Conservation (phyloP, 2,329 filamentous ascomycete species). For the Lasiodiplodia sp. region DNA sequence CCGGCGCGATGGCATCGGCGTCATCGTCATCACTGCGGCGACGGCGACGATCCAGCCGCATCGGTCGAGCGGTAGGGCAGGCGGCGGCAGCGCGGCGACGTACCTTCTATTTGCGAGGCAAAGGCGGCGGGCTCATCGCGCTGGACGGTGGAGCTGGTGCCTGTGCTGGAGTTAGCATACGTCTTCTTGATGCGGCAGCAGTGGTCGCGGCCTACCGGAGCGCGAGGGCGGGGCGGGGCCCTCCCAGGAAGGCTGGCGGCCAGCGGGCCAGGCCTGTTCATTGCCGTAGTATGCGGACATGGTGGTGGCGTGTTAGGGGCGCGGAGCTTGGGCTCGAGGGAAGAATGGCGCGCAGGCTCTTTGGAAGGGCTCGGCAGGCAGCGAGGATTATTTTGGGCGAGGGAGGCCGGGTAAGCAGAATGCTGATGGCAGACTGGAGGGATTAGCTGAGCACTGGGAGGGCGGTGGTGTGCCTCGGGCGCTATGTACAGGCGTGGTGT, state of each 20-base stretch:
- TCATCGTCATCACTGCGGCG: neutral
- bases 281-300: slow-evolving; percentile 67
- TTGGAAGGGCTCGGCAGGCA: slow-evolving; percentile 12
- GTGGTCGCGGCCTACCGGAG: slow-evolving; percentile 64
- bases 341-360: neutral
- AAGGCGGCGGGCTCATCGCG: slow-evolving; percentile 79
- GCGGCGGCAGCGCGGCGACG: slow-evolving; percentile 47
- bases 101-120: slow-evolving; percentile 88
- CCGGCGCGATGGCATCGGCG: neutral
- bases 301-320: slow-evolving; percentile 28
- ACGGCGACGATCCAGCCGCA: neutral
- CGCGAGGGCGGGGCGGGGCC: slow-evolving; percentile 75
- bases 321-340: slow-evolving; percentile 16
- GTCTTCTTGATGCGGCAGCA: slow-evolving; percentile 31
- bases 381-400: slow-evolving; percentile 5
- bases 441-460: slow-evolving; percentile 29
- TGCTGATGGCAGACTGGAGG: neutral
- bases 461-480: slow-evolving; percentile 14
- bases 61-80: neutral
- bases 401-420: neutral
- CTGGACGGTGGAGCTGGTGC: slow-evolving; percentile 73
- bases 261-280: slow-evolving; percentile 67
- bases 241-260: slow-evolving; percentile 74
- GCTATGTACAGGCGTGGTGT: slow-evolving; percentile 32
- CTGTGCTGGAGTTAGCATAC: slow-evolving; percentile 54